Percentiles rank a stretch among this genome's conserved stretches.
Evolutionary conservation across 805 yeast genomes (phyloP).

Genomic region (Starmerella vaccinii): DNA sequence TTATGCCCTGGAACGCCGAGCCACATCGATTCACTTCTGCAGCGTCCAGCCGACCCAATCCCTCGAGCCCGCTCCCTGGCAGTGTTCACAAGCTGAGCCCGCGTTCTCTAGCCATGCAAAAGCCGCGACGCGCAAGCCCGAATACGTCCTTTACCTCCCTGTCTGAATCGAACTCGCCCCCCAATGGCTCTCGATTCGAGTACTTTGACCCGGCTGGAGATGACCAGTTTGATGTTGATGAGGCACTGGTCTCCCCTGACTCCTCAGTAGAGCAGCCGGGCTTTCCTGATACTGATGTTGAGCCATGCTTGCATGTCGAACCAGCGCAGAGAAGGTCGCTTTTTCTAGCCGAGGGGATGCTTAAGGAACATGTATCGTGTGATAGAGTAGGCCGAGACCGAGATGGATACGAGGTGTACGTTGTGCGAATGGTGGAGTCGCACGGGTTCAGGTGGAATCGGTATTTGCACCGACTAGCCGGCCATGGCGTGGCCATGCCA

Average conservation of each 20-base stretch:
- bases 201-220: background rate
- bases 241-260: background rate
- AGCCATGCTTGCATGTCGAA: background rate
- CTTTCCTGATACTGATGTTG: background rate
- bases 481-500: background rate
- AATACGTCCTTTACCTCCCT: background rate
- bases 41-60: background rate
- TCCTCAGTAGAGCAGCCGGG: background rate
- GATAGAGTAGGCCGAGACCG: constrained; percentile 11
- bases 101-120: background rate
- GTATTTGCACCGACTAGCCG: constrained; percentile 6
- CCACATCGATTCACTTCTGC: background rate
- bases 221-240: background rate
- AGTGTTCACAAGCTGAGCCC: background rate
- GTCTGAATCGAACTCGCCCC: background rate
- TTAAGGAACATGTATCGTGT: constrained; percentile 10
- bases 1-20: constrained; percentile 8
- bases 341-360: constrained; percentile 13
- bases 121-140: background rate
- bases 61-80: background rate
- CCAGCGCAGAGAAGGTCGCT: constrained; percentile 15
- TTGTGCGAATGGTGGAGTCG: constrained; percentile 13
- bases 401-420: constrained; percentile 11
- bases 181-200: background rate
- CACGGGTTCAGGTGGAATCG: constrained; percentile 20